Evolutionary conservation across 78 protist genomes (phyloP).

Genomic region (Dictyostelium citrinum): DNA sequence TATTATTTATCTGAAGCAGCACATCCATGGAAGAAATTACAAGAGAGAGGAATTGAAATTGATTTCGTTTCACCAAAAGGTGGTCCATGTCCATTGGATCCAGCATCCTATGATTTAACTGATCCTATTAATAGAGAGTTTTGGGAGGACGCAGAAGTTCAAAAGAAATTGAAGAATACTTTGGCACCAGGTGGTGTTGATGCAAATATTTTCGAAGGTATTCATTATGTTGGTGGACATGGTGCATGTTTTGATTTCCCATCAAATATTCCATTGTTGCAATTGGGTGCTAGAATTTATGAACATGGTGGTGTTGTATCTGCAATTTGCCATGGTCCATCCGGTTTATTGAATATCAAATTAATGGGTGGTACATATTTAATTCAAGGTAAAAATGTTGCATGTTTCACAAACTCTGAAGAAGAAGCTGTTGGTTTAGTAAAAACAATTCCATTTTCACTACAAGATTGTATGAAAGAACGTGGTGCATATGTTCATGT

Average conservation of each 20-base stretch:
- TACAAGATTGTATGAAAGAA: conserved; percentile 49
- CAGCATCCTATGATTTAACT: not conserved
- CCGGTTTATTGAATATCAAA: conserved; percentile 32
- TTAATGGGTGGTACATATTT: conserved; percentile 25
- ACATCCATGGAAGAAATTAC: conserved; percentile 21
- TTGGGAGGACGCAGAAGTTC: conserved; percentile 12
- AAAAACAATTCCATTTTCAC: conserved; percentile 27
- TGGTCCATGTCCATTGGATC: conserved; percentile 27
- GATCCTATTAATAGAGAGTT: conserved; percentile 14
- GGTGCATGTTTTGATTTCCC: conserved; percentile 75
- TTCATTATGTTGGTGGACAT: conserved; percentile 82
- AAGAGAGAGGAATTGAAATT: conserved; percentile 24
- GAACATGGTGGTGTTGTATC: conserved; percentile 29
- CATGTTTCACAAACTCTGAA: conserved; percentile 68
- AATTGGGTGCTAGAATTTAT: conserved; percentile 9
- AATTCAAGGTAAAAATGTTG: conserved; percentile 58
- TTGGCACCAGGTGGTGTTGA: conserved; percentile 43
- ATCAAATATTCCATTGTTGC: not conserved
- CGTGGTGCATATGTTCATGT: conserved; percentile 31
- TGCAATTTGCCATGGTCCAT: conserved; percentile 81
- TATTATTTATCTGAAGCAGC: conserved; percentile 37
- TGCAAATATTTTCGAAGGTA: conserved; percentile 49
- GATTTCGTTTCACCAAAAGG: conserved; percentile 34
- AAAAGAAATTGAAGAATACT: conserved; percentile 6
- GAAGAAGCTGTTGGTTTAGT: conserved; percentile 59